These are phyloP conservation scores for Cucumis melo DNA, from an alignment of 306 rosid genomes.

Conservation along the genomic window DNA sequence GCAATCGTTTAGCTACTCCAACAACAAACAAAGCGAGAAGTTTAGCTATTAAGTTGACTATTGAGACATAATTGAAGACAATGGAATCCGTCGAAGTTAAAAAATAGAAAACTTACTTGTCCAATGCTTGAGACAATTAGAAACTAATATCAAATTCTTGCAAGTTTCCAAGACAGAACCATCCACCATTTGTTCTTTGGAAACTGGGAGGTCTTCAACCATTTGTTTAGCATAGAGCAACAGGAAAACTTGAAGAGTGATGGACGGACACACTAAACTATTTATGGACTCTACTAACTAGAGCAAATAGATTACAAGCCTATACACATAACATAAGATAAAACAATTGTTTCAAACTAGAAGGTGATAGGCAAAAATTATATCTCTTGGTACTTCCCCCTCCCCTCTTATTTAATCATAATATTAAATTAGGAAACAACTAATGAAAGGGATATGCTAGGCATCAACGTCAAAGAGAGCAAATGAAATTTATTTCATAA, in stretches of 20 bases:
- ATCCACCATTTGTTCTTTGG: constrained; percentile 14
- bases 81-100: constrained; percentile 5
- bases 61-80: neutral
- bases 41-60: neutral
- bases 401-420: neutral
- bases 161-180: constrained; percentile 36
- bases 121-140: constrained; percentile 36
- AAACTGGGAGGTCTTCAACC: constrained; percentile 13
- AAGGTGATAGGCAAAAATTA: neutral
- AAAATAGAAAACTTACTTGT: constrained; percentile 39
- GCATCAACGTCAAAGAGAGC: neutral
- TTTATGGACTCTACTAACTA: no score
- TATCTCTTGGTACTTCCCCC: neutral
- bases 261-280: neutral
- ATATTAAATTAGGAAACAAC: neutral
- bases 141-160: constrained; percentile 40
- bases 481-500: neutral
- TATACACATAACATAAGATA: neutral
- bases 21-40: no score
- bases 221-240: constrained; percentile 22
- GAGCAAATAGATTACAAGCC: no score
- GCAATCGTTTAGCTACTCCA: no score
- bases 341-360: neutral
- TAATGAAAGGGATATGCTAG: neutral
- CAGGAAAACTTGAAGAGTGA: constrained; percentile 50